Evolutionary conservation across 768 basidiomycete genomes (phyloP), one percentile per base, ranked within the genome.

Genomic region (Tricholoma furcatifolium): DNA sequence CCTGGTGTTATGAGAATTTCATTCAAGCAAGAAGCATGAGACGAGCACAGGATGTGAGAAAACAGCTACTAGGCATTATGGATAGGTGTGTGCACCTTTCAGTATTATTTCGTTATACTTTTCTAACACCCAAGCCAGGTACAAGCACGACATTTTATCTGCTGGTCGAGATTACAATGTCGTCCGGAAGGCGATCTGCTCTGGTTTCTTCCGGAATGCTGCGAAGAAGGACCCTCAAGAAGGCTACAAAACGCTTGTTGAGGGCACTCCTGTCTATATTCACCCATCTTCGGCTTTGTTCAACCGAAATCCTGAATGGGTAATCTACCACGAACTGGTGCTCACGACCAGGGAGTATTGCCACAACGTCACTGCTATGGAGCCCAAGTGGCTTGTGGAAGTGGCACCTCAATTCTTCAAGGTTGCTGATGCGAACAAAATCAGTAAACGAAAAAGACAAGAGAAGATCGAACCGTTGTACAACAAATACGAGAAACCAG

Each of bases 1-100:
- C 96, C 5, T 99, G 97, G 97, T 98, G 97, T 67, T 96, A 93
- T 60, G 95, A 98, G 72, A 98, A 98, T 69, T 99, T 95, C 64
- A 97, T 98, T 45, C 97, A 98, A 68, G 96, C 93, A 10, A 80
- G 97, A 65, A 97, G 93, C 60, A 95, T 99, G 93, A 81, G 93
- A 52, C 80, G 95, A 6, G 97, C 96, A 5, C 95, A 98, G 70
- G 97, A 99, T 77, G 93, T 99, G 9, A 77, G 97, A 54, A 99
- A 99, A 67, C 97, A 99, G 71, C 71, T 99, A 49, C 76, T 98
- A 38, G 97, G 97, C 55, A 98, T 99, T 67, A 98, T 99, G 97
- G 97, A 99, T 68, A 80, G 97, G 84, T 92, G 76, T 58, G 82
- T 74, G 31, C 18, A 43, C 18, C 18, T 36, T 1, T 15, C 0